A percentile compares a stretch with the other conserved stretches of the same genome.
Conservation (phyloP, 1,139 yeast species). For the Hemisphaericaspora lyxosophila region DNA sequence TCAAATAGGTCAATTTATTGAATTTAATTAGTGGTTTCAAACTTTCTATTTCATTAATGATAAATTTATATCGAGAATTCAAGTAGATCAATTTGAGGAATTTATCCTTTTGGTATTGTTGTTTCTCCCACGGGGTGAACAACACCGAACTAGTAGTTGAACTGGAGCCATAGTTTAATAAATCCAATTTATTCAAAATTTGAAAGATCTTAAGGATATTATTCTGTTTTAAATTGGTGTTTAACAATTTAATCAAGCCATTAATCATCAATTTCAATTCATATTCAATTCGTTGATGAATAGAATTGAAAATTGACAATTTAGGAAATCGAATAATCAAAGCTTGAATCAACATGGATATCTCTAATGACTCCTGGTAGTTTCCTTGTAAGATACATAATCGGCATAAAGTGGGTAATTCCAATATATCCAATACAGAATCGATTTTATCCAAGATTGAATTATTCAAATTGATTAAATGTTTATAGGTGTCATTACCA, state of each 20-base stretch:
- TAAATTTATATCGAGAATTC: conserved; percentile 60
- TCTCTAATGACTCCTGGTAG: conserved; percentile 84
- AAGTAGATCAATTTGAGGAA: conserved; percentile 49
- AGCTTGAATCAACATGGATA: conserved; percentile 68
- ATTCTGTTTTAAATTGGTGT: conserved; percentile 76
- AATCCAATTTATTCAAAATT: conserved; percentile 65
- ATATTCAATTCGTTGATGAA: conserved; percentile 53
- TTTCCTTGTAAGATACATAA: conserved; percentile 87
- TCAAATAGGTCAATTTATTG: conserved; percentile 64
- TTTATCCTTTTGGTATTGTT: conserved; percentile 19
- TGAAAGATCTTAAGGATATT: conserved; percentile 76
- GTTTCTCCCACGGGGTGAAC: conserved; percentile 3
- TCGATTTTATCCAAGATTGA: conserved; percentile 63
- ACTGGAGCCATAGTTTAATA: conserved; percentile 14
- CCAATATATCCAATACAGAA: conserved; percentile 72
- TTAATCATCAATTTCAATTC: conserved; percentile 66
- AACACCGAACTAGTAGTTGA: conserved; percentile 10
- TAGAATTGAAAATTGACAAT: conserved; percentile 52
- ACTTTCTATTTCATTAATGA: conserved; percentile 56
- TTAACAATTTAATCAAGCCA: conserved; percentile 65
- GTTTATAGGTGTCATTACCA: neutral
- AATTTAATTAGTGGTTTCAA: conserved; percentile 53
- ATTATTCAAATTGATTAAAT: conserved; percentile 27
- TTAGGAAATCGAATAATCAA: conserved; percentile 68
- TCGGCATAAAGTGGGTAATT: conserved; percentile 76